Percentiles rank a stretch among this genome's conserved stretches.
phyloP scores from a whole-genome alignment of 1,284 basidiomycete genomes.

The Trichosporon sp. region DNA sequence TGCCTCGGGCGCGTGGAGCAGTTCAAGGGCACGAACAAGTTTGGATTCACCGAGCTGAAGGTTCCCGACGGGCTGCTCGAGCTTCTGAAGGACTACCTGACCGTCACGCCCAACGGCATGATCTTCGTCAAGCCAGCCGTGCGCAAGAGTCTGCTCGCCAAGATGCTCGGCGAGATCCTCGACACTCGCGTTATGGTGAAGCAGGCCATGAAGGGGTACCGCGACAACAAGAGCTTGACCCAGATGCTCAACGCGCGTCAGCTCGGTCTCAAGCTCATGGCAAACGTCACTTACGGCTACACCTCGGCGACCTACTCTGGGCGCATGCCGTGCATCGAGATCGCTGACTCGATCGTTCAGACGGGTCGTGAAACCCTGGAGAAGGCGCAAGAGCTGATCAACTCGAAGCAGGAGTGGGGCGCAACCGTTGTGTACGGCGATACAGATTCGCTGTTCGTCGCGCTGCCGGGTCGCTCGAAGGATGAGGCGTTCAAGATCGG shows the following conservation, averaged over 20 bases:
- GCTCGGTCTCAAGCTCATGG: constrained; percentile 75
- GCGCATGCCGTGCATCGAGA: constrained; percentile 96
- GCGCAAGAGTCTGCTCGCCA: constrained; percentile 75
- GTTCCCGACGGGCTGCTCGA: constrained; percentile 66
- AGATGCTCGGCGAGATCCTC: constrained; percentile 89
- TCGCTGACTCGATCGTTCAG: constrained; percentile 96
- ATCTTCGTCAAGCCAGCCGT: constrained; percentile 85
- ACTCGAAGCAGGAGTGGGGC: constrained; percentile 74
- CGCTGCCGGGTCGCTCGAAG: constrained; percentile 80
- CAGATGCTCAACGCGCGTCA: constrained; percentile 81
- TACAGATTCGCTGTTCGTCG: constrained; percentile 91
- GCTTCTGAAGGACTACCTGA: constrained; percentile 67
- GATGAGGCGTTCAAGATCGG: constrained; percentile 91
- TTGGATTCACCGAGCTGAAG: constrained; percentile 71
- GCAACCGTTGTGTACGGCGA: constrained; percentile 96
- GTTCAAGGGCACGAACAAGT: constrained; percentile 82
- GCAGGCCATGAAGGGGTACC: constrained; percentile 79
- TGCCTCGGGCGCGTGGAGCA: constrained; percentile 81
- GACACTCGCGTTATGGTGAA: constrained; percentile 99
- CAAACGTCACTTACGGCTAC: constrained; percentile 92
- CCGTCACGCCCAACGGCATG: constrained; percentile 88
- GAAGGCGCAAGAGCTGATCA: constrained; percentile 81
- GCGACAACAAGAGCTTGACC: constrained; percentile 66
- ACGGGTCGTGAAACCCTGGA: constrained; percentile 92
- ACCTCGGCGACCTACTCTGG: constrained; percentile 90